These are phyloP conservation scores for Torulaspora delbrueckii DNA, from an alignment of 805 yeast species.

Conservation along the genomic window DNA sequence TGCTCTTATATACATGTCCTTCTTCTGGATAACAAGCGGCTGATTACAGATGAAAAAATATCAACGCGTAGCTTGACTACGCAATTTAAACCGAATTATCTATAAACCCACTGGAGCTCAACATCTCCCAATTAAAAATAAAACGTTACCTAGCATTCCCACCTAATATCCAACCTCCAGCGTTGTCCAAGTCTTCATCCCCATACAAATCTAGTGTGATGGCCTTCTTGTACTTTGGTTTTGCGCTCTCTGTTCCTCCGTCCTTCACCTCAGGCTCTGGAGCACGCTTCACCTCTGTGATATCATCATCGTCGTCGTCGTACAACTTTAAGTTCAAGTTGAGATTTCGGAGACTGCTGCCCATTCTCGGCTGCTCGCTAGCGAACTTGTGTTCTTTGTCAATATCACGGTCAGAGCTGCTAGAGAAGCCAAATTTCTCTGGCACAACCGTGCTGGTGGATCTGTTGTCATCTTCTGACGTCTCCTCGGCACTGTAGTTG, in stretches of 20 bases:
- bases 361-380: not conserved
- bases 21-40: not conserved
- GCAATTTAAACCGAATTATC: constrained; percentile 1
- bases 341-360: not conserved
- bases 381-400: constrained; percentile 1
- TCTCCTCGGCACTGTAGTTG: constrained; percentile 11
- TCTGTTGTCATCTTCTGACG: constrained; percentile 14
- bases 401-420: not conserved
- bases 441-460: constrained; percentile 14
- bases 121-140: not conserved
- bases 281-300: not conserved
- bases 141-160: constrained; percentile 23
- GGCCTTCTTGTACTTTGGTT: constrained; percentile 26
- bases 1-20: not conserved
- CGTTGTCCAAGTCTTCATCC: constrained; percentile 23
- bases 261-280: not conserved
- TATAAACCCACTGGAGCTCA: constrained; percentile 2
- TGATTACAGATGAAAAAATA: not conserved
- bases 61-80: constrained; percentile 1
- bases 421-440: not conserved
- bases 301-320: constrained; percentile 11
- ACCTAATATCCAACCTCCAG: constrained; percentile 32
- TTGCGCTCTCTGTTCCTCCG: constrained; percentile 5
- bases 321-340: constrained; percentile 6
- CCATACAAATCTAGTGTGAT: constrained; percentile 32